Conservation (phyloP, 2,329 filamentous ascomycete genomes). For the Botryotinia convoluta region DNA sequence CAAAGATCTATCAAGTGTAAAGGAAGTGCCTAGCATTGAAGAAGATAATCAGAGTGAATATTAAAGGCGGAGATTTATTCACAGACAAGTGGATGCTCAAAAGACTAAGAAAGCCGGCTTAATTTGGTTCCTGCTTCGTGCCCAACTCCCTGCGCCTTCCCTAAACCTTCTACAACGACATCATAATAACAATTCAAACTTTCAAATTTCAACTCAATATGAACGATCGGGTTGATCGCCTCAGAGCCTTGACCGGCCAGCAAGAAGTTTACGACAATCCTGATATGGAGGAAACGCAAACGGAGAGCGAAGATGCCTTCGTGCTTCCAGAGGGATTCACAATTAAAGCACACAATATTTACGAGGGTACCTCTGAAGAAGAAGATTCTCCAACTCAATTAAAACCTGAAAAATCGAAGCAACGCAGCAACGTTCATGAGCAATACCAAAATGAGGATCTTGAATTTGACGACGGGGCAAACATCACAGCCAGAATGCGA, state of each 20-base stretch:
- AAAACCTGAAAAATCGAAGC: background rate
- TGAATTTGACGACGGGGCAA: background rate
- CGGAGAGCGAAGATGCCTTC: background rate
- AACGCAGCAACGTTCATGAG: background rate
- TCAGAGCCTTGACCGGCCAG: slow-evolving; percentile 11
- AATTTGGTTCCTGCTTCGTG: background rate
- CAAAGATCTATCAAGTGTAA: background rate
- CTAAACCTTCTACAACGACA: background rate
- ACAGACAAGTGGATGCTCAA: background rate
- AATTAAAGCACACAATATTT: slow-evolving; percentile 8
- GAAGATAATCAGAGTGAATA: background rate
- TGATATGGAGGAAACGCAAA: background rate
- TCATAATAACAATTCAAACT: background rate
- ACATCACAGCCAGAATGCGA: slow-evolving; percentile 6
- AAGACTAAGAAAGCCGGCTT: background rate
- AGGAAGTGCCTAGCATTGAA: background rate
- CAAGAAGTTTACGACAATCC: slow-evolving; percentile 4
- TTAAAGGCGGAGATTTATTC: background rate
- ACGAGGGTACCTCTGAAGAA: slow-evolving; percentile 9
- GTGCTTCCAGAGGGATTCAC: slow-evolving; percentile 7
- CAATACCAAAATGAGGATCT: background rate
- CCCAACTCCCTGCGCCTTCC: background rate
- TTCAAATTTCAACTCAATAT: background rate
- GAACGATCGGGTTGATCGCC: slow-evolving; percentile 1
- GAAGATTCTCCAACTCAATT: background rate